phyloP scores from a whole-genome alignment of 805 yeast species.

The Wickerhamiella bombiphila region DNA sequence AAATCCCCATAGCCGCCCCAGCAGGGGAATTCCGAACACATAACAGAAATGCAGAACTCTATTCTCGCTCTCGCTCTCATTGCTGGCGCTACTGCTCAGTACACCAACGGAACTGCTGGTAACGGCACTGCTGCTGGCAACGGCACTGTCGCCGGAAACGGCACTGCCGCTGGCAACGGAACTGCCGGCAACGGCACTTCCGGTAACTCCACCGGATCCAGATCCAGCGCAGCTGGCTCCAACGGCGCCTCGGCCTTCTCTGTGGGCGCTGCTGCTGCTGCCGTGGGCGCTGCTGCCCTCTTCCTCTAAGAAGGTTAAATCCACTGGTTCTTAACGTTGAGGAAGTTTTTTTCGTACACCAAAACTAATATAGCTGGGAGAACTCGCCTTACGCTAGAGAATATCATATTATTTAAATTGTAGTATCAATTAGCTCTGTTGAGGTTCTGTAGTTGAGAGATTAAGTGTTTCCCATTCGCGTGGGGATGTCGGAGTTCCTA shows the following conservation, averaged over 20 bases:
- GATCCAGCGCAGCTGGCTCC: constrained; percentile 4
- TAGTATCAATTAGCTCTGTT: no score
- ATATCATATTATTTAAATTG: no score
- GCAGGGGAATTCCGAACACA: no score
- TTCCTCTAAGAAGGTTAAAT: constrained; percentile 9
- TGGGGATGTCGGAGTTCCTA: no score
- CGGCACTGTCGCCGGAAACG: constrained; percentile 3
- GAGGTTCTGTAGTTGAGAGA: no score
- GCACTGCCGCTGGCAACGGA: not conserved
- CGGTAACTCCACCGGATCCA: not conserved
- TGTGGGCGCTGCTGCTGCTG: constrained; percentile 16
- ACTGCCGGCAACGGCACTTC: constrained; percentile 1
- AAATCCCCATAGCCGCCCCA: no score
- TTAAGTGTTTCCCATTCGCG: no score
- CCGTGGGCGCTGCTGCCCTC: constrained; percentile 16
- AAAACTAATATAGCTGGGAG: no score
- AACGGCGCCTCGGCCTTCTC: constrained; percentile 8
- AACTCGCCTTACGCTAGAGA: no score
- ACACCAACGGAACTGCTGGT: constrained; percentile 4
- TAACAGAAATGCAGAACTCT: constrained; percentile 12
- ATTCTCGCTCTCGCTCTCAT: constrained; percentile 14
- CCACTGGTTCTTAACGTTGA: not conserved
- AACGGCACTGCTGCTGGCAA: constrained; percentile 6
- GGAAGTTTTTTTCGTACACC: no score
- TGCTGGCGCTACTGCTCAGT: constrained; percentile 11